A percentile compares a stretch with the other conserved stretches of the same genome.
Conservation (phyloP, 192 early-diverging fungal genomes). For the Helicostylum pulchrum region DNA sequence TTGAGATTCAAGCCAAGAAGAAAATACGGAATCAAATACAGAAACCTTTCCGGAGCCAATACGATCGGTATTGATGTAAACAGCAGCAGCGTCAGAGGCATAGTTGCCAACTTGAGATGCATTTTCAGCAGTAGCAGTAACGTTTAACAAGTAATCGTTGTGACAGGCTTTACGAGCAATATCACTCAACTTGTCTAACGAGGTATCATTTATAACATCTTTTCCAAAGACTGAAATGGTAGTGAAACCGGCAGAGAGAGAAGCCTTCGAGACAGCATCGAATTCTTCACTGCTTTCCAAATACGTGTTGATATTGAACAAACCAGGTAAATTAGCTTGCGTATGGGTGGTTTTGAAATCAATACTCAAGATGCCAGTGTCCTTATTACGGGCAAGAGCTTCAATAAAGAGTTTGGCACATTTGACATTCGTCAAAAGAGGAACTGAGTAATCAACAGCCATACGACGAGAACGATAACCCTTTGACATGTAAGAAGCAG, state of each 20-base stretch:
- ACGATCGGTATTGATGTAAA: conserved; percentile 62
- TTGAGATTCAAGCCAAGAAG: conserved; percentile 69
- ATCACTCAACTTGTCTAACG: conserved; percentile 49
- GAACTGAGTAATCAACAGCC: conserved; percentile 96
- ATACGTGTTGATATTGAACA: conserved; percentile 79
- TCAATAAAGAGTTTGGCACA: conserved; percentile 98
- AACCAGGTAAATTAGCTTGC: conserved; percentile 79
- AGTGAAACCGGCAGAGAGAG: conserved; percentile 87
- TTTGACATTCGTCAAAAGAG: conserved; percentile 98
- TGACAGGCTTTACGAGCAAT: conserved; percentile 57
- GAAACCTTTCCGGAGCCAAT: conserved; percentile 49
- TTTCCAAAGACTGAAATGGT: conserved; percentile 62
- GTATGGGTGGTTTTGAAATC: conserved; percentile 92
- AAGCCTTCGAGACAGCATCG: conserved; percentile 62
- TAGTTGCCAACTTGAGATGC: conserved; percentile 41
- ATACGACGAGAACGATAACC: conserved; percentile 95
- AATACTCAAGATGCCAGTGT: conserved; percentile 71
- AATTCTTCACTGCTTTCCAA: conserved; percentile 60
- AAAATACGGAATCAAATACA: conserved; percentile 72
- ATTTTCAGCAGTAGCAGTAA: conserved; percentile 71
- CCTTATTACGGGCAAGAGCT: conserved; percentile 72
- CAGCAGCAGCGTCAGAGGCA: conserved; percentile 44
- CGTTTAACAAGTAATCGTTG: conserved; percentile 71
- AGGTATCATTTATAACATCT: conserved; percentile 34
- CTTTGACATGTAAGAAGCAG: conserved; percentile 90